Evolutionary conservation across 1,284 basidiomycete species (phyloP).

Genomic region (Tilletiopsis washingtonensis): DNA sequence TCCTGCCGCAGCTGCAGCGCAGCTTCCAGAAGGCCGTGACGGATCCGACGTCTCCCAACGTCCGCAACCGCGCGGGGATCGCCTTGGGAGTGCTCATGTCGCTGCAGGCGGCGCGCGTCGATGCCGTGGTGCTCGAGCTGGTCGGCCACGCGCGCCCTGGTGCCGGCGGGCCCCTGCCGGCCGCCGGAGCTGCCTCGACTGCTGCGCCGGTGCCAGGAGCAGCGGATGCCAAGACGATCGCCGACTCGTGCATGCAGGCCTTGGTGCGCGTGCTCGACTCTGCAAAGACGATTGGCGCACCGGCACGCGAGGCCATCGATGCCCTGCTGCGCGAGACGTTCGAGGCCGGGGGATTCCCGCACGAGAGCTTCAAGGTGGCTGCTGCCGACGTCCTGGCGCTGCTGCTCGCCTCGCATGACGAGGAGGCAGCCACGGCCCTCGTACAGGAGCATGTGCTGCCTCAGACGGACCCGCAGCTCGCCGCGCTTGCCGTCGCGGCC

Average conservation of each 20-base stretch:
- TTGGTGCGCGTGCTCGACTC: slow-evolving; percentile 69
- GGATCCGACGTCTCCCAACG: slow-evolving; percentile 69
- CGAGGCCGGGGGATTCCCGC: slow-evolving; percentile 30
- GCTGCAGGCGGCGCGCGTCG: slow-evolving; percentile 51
- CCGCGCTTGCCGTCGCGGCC: slow-evolving; percentile 59
- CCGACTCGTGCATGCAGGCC: slow-evolving; percentile 66
- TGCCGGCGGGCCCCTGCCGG: slow-evolving; percentile 53
- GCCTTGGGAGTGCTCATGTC: slow-evolving; percentile 89
- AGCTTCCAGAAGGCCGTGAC: slow-evolving; percentile 91
- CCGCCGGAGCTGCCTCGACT: slow-evolving; percentile 1
- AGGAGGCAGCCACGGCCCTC: slow-evolving; percentile 62
- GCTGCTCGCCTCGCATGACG: slow-evolving; percentile 60
- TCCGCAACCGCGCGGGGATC: slow-evolving; percentile 71
- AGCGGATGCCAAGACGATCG: slow-evolving; percentile 11
- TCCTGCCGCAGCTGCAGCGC: slow-evolving; percentile 95
- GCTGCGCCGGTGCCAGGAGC: slow-evolving; percentile 14
- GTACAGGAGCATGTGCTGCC: slow-evolving; percentile 57
- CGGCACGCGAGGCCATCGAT: slow-evolving; percentile 62
- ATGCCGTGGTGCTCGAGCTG: slow-evolving; percentile 76
- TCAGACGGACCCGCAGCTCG: slow-evolving; percentile 59
- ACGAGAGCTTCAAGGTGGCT: slow-evolving; percentile 52
- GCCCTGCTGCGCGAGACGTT: slow-evolving; percentile 75
- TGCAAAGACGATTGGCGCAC: slow-evolving; percentile 66
- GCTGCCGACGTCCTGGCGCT: slow-evolving; percentile 60
- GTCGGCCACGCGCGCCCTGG: slow-evolving; percentile 52